phyloP scores from a whole-genome alignment of 768 basidiomycete species.

The Rhodotorula graminis region DNA sequence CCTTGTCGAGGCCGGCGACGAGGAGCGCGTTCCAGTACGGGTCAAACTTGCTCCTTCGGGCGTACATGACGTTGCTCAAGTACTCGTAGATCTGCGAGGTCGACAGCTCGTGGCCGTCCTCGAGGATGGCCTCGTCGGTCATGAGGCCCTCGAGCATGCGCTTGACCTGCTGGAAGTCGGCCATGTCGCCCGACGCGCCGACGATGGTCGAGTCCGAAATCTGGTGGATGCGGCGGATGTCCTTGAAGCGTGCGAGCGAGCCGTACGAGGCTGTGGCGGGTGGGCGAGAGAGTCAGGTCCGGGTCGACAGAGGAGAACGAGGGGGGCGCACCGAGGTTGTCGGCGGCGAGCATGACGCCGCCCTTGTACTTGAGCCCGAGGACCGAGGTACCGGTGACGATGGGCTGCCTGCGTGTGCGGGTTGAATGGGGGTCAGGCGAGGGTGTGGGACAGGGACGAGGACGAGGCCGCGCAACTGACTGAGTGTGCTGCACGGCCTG shows the following conservation, averaged over 20 bases:
- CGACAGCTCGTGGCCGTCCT: conserved; percentile 77
- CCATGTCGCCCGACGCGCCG: conserved; percentile 93
- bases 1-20: conserved; percentile 85
- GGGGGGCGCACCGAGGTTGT: conserved; percentile 72
- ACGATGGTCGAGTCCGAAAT: conserved; percentile 79
- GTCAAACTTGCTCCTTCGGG: conserved; percentile 75
- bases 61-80: conserved; percentile 84
- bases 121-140: conserved; percentile 68
- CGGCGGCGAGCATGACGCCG: conserved; percentile 96
- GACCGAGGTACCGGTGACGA: conserved; percentile 95
- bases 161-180: conserved; percentile 93
- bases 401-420: conserved; percentile 57
- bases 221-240: conserved; percentile 77
- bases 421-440: too few relatives aligned
- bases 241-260: conserved; percentile 93
- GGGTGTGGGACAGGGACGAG: not conserved
- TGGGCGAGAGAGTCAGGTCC: conserved; percentile 47
- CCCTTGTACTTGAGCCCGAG: conserved; percentile 91
- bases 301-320: not conserved
- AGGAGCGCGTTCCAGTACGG: conserved; percentile 93
- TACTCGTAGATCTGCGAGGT: conserved; percentile 90
- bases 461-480: conserved; percentile 51
- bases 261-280: conserved; percentile 68
- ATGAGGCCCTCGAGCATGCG: conserved; percentile 69
- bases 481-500: conserved; percentile 74